These are phyloP conservation scores for Pisolithus thermaeus DNA, from an alignment of 1,284 basidiomycete species.

Conservation along the genomic window DNA sequence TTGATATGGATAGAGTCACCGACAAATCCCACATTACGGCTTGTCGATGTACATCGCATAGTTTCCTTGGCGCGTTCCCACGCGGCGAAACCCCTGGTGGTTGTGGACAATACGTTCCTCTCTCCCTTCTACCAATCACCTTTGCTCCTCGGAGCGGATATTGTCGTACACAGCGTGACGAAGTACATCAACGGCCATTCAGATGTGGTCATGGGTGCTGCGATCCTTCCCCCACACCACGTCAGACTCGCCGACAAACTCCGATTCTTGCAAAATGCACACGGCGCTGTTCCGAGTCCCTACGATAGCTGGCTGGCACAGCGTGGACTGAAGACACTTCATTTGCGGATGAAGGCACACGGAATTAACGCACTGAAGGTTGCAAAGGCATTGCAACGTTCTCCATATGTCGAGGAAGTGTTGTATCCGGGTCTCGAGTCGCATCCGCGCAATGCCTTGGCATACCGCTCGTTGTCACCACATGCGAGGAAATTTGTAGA, in stretches of 20 bases:
- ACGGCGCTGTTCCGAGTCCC: conserved; percentile 83
- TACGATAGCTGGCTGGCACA: conserved; percentile 92
- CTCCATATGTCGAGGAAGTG: conserved; percentile 66
- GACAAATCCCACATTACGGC: conserved; percentile 90
- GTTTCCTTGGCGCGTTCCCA: conserved; percentile 54
- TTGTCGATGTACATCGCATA: conserved; percentile 73
- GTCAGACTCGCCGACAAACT: conserved; percentile 46
- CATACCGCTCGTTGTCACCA: conserved; percentile 58
- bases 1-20: conserved; percentile 97
- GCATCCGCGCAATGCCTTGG: conserved; percentile 56
- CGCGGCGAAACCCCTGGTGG: conserved; percentile 61
- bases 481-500: conserved; percentile 69
- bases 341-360: conserved; percentile 83
- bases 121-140: conserved; percentile 92
- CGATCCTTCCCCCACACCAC: conserved; percentile 64
- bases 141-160: conserved; percentile 77
- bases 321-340: conserved; percentile 88
- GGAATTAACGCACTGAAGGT: conserved; percentile 79
- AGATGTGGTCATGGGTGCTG: conserved; percentile 84
- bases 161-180: conserved; percentile 77
- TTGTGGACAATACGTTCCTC: conserved; percentile 91
- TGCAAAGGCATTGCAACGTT: conserved; percentile 57
- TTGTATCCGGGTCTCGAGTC: conserved; percentile 80
- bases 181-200: conserved; percentile 96
- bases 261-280: conserved; percentile 90